Evolutionary conservation across 805 yeast genomes (phyloP), one percentile per base, ranked within the genome.

Genomic region (Scheffersomyces amazonensis): DNA sequence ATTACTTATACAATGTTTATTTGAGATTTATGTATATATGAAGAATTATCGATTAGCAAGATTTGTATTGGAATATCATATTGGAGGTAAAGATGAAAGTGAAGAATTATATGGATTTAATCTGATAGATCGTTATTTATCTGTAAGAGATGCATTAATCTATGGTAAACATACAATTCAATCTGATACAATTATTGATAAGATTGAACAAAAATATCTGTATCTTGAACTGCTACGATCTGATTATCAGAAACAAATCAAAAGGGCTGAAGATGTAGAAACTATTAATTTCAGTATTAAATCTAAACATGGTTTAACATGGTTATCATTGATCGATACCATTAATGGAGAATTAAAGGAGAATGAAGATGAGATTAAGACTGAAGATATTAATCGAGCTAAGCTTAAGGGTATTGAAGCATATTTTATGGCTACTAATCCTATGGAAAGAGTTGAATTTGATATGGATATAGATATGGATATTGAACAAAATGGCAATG

Each of bases 61-160:
- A 27, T 69, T 70, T 43, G 60, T 80, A 1, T 56, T 82, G 21
- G 95, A 87, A 50, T 78, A 80, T 50, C 76, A 76, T 36, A 44
- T 80, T 2, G 64, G 73, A 4, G 71, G 73, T 20, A 60, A 41
- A 12, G 34, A 56, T 2, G 76, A 71, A 36, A 66, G 67, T 23
- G 73, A 70, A 13, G 80, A 73, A 16, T 42, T 57, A 1, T 37
- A 56, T 13, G 62, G 69, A 10, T 36, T 62, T 8, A 25, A 63
- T 16, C 66, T 64, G 3, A 28, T 53, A 2, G 54, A 52, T 24
- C 37, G 12, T 13, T 27, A 13, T n/a, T 13, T 13, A 8, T 13
- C 30, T 3, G 15, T 27, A 4, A 27, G 5, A 5, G 15, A 27
- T 13, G 30, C 30, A 5, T 27, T 27, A 15, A 5, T 27, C 12